Evolutionary conservation across 1,139 yeast genomes (phyloP).

Genomic region (Torulaspora pretoriensis): DNA sequence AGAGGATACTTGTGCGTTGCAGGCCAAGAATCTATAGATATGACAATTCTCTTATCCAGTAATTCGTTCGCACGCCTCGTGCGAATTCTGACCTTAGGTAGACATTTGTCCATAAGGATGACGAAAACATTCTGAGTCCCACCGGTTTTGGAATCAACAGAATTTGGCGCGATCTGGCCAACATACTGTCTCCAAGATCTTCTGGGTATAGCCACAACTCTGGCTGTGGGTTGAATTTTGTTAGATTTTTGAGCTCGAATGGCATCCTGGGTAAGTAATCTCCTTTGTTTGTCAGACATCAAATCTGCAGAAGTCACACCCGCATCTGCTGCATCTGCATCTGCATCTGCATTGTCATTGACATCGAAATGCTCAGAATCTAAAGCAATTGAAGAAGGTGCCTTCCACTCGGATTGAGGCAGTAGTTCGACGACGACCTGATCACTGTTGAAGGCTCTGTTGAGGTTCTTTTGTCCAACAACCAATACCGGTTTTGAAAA

Average conservation of each 20-base stretch:
- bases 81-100: conserved; percentile 82
- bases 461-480: conserved; percentile 77
- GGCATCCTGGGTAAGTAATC: conserved; percentile 74
- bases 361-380: conserved; percentile 67
- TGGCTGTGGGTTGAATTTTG: conserved; percentile 82
- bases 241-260: conserved; percentile 51
- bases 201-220: conserved; percentile 80
- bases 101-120: conserved; percentile 78
- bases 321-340: conserved; percentile 43
- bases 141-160: conserved; percentile 52
- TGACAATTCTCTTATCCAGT: conserved; percentile 81
- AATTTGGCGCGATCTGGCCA: conserved; percentile 84
- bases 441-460: conserved; percentile 90
- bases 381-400: conserved; percentile 71
- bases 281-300: conserved; percentile 72
- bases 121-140: conserved; percentile 80
- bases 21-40: conserved; percentile 93
- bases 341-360: conserved; percentile 58
- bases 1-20: conserved; percentile 78
- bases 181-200: conserved; percentile 97
- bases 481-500: conserved; percentile 80
- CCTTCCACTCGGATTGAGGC: conserved; percentile 85
- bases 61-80: conserved; percentile 83
- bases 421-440: conserved; percentile 84
- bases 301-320: conserved; percentile 30